phyloP scores from a whole-genome alignment of 805 yeast genomes.

The Saccharomyces paradoxus region DNA sequence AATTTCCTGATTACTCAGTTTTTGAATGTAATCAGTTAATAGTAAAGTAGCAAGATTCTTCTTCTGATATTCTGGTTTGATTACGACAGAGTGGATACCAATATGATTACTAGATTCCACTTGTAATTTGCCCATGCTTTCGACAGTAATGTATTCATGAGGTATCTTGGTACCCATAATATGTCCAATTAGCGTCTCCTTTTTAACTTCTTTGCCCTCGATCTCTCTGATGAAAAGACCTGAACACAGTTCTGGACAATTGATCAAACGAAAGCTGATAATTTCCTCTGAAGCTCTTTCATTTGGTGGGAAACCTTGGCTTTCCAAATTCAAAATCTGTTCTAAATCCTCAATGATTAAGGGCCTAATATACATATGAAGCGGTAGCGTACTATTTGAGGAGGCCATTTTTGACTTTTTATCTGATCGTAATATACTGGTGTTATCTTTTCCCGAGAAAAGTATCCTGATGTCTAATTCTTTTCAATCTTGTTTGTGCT shows the following conservation, averaged over 20 bases:
- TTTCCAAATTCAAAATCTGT: slow-evolving; percentile 55
- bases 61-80: slow-evolving; percentile 71
- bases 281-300: slow-evolving; percentile 66
- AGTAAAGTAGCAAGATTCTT: slow-evolving; percentile 75
- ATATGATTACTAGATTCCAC: slow-evolving; percentile 66
- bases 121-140: slow-evolving; percentile 20
- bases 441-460: neutral
- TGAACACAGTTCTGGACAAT: slow-evolving; percentile 84
- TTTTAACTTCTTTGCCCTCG: slow-evolving; percentile 34
- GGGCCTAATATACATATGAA: slow-evolving; percentile 66
- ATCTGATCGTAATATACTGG: neutral
- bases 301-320: slow-evolving; percentile 54
- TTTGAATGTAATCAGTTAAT: slow-evolving; percentile 84
- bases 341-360: slow-evolving; percentile 65
- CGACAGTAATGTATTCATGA: slow-evolving; percentile 21
- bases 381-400: slow-evolving; percentile 40
- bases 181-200: slow-evolving; percentile 66
- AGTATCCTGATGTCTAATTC: neutral
- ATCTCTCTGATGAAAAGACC: slow-evolving; percentile 79
- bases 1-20: slow-evolving; percentile 76
- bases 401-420: slow-evolving; percentile 17
- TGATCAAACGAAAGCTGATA: slow-evolving; percentile 58
- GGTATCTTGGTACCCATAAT: slow-evolving; percentile 67
- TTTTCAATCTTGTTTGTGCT: neutral
- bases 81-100: slow-evolving; percentile 76